These are phyloP conservation scores for Triangularia verruculosa DNA, from an alignment of 2,329 filamentous ascomycete genomes.

Conservation along the genomic window DNA sequence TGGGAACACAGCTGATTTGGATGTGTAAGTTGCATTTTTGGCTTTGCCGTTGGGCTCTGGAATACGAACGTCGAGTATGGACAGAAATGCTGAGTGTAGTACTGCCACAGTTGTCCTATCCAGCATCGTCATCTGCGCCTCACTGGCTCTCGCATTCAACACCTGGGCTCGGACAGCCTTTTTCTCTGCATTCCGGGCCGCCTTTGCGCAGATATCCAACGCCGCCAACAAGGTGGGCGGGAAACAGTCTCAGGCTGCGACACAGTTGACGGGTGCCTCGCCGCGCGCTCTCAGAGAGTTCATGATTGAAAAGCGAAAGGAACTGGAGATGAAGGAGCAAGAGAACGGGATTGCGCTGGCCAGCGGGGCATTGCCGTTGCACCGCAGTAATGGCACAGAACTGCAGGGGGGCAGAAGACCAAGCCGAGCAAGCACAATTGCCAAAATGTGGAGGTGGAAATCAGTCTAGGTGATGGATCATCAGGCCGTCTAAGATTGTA, in stretches of 20 bases:
- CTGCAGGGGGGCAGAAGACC: background rate
- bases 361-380: conserved; percentile 19
- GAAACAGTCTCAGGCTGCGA: background rate
- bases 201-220: conserved; percentile 11
- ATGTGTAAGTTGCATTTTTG: conserved; percentile 21
- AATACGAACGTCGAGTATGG: background rate
- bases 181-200: conserved; percentile 13
- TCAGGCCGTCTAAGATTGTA: background rate
- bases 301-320: conserved; percentile 25
- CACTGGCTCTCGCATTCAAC: conserved; percentile 24
- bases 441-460: conserved; percentile 20
- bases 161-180: conserved; percentile 17
- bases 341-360: background rate
- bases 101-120: conserved; percentile 20
- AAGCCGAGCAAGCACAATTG: background rate
- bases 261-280: conserved; percentile 18
- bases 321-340: conserved; percentile 16
- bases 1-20: conserved; percentile 19
- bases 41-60: background rate
- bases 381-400: conserved; percentile 1
- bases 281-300: conserved; percentile 22
- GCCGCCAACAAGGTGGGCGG: background rate
- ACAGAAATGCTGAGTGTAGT: background rate
- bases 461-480: conserved; percentile 4
- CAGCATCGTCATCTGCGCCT: conserved; percentile 19